phyloP scores from a whole-genome alignment of 2,329 filamentous ascomycete species.

The Neodidymelliopsis sp. region DNA sequence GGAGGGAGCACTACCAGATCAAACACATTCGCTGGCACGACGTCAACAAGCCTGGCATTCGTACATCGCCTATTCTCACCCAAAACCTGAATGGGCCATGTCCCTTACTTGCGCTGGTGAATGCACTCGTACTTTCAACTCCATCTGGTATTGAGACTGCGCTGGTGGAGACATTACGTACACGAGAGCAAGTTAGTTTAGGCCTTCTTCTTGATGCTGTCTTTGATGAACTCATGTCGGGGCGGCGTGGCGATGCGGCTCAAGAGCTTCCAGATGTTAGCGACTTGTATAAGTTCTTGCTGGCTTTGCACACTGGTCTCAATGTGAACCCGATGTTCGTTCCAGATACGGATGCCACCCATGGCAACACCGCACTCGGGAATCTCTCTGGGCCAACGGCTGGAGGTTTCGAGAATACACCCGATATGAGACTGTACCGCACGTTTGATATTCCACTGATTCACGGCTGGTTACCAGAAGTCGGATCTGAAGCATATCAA shows the following conservation, averaged over 20 bases:
- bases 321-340: constrained; percentile 95
- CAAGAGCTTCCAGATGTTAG: constrained; percentile 80
- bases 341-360: constrained; percentile 55
- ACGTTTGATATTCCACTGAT: constrained; percentile 89
- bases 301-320: constrained; percentile 93
- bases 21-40: constrained; percentile 91
- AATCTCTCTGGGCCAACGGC: constrained; percentile 54
- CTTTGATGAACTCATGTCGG: constrained; percentile 91
- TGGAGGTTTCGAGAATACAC: constrained; percentile 87
- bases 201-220: constrained; percentile 86
- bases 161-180: constrained; percentile 77
- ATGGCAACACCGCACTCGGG: constrained; percentile 45
- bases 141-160: constrained; percentile 71
- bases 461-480: constrained; percentile 88
- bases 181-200: constrained; percentile 86
- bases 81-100: constrained; percentile 97
- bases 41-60: constrained; percentile 64
- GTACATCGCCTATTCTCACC: constrained; percentile 84
- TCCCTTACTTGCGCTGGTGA: constrained; percentile 89
- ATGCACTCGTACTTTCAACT: constrained; percentile 86
- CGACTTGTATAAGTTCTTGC: constrained; percentile 86
- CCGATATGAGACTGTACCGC: constrained; percentile 88
- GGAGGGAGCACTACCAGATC: constrained; percentile 86
- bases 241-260: constrained; percentile 69
- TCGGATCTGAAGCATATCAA: constrained; percentile 68